phyloP scores from a whole-genome alignment of 179 eudicot genomes.

The Gypsophila paniculata region DNA sequence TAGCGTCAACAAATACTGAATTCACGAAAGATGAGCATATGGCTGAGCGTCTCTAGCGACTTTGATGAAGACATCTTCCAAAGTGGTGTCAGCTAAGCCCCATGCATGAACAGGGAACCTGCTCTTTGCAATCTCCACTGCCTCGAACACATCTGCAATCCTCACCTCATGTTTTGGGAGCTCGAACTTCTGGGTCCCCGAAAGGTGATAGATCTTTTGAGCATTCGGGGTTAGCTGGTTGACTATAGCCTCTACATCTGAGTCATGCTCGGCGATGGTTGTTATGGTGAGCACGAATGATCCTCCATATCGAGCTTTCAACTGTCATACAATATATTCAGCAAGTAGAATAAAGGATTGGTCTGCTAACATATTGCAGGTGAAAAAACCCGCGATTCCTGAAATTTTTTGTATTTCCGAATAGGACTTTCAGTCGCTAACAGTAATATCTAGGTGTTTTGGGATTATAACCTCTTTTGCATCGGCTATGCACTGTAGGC shows the following conservation, averaged over 20 bases:
- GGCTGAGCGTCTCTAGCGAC: conserved; percentile 52
- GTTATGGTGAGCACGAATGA: conserved; percentile 71
- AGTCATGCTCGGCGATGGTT: conserved; percentile 44
- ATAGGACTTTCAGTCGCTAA: too few relatives aligned
- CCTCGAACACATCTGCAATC: conserved; percentile 64
- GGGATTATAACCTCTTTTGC: too few relatives aligned
- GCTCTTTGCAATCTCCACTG: conserved; percentile 66
- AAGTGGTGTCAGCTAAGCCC: conserved; percentile 78
- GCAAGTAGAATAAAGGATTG: too few relatives aligned
- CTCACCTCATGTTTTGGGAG: conserved; percentile 62
- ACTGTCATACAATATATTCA: conserved; percentile 33
- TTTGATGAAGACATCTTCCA: conserved; percentile 87
- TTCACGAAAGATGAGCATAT: not conserved
- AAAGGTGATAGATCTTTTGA: conserved; percentile 61
- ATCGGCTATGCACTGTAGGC: conserved; percentile 27
- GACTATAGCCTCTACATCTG: conserved; percentile 57
- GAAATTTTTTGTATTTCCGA: too few relatives aligned
- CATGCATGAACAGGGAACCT: conserved; percentile 68
- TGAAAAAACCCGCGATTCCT: too few relatives aligned
- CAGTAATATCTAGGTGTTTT: too few relatives aligned
- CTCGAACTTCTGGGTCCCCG: conserved; percentile 85
- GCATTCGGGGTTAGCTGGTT: conserved; percentile 44
- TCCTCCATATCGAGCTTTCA: conserved; percentile 82
- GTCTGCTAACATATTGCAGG: too few relatives aligned
- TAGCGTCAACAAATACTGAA: not conserved